These are phyloP conservation scores for Amauroascus verrucosus DNA, from an alignment of 2,329 filamentous ascomycete species.

Conservation along the genomic window DNA sequence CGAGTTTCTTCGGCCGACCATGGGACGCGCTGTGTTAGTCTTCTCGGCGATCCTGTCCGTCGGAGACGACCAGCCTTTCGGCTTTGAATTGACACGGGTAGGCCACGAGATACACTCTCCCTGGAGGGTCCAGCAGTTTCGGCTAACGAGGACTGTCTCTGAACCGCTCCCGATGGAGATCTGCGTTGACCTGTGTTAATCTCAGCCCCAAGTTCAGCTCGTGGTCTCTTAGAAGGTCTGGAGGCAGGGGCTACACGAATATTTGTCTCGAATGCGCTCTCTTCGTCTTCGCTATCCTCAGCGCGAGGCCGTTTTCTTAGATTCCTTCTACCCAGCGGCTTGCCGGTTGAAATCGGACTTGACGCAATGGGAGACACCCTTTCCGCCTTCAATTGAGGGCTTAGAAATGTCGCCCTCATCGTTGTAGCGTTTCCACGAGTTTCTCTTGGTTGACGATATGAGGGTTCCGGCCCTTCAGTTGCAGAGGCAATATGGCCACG, in stretches of 20 bases:
- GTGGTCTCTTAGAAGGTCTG: constrained; percentile 1
- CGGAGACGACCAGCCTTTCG: not conserved
- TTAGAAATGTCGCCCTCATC: constrained; percentile 24
- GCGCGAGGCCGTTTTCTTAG: constrained; percentile 1
- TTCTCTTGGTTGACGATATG: not conserved
- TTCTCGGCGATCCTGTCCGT: not conserved
- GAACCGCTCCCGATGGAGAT: not conserved
- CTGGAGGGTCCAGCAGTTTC: not conserved
- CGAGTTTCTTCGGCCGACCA: constrained; percentile 35
- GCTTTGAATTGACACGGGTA: not conserved
- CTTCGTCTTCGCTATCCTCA: not conserved
- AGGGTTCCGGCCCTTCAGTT: not conserved
- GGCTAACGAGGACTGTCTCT: not conserved
- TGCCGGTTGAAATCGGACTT: not conserved
- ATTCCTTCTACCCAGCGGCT: not conserved
- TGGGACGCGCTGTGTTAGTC: not conserved
- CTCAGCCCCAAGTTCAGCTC: not conserved
- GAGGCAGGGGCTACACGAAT: not conserved
- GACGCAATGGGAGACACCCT: constrained; percentile 28
- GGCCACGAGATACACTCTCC: too few relatives aligned
- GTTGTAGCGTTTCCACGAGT: not conserved
- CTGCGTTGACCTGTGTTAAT: not conserved
- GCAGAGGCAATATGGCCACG: constrained; percentile 1
- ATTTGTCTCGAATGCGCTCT: constrained; percentile 1
- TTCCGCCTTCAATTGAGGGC: constrained; percentile 27